These are phyloP conservation scores for Ophiostoma fasciatum DNA, from an alignment of 2,329 filamentous ascomycete genomes.

Conservation along the genomic window DNA sequence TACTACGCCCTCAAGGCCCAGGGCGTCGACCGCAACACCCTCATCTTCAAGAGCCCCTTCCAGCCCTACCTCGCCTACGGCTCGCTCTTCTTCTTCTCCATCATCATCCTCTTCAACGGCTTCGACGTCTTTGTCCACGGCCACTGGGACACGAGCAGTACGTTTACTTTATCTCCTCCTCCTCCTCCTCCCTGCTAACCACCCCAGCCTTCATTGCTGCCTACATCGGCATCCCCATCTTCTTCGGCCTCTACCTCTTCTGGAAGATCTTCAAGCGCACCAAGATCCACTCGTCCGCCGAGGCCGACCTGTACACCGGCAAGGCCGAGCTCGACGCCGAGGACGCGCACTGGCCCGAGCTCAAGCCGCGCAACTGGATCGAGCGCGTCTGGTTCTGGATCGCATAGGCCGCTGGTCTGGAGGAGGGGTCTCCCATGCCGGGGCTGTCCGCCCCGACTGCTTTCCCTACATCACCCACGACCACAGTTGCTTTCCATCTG, in stretches of 20 bases:
- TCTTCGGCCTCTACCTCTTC: conserved; percentile 42
- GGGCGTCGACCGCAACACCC: conserved; percentile 45
- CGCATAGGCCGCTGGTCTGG: too few relatives aligned
- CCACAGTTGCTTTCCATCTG: too few relatives aligned
- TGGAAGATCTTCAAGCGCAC: conserved; percentile 41
- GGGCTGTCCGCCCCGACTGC: too few relatives aligned
- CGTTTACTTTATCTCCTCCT: not conserved
- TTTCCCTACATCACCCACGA: too few relatives aligned
- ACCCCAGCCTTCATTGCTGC: conserved; percentile 55
- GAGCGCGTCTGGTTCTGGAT: conserved; percentile 39
- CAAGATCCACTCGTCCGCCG: conserved; percentile 19
- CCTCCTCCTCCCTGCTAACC: conserved; percentile 43
- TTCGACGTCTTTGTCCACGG: conserved; percentile 57
- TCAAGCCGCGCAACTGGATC: conserved; percentile 33
- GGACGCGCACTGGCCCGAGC: conserved; percentile 24
- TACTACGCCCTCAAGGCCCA: conserved; percentile 49
- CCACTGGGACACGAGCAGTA: conserved; percentile 14
- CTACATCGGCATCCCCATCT: conserved; percentile 49
- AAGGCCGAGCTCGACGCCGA: conserved; percentile 42
- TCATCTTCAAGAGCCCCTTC: conserved; percentile 49
- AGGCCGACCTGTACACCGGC: conserved; percentile 42
- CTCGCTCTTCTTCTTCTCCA: conserved; percentile 46
- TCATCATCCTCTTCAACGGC: conserved; percentile 58
- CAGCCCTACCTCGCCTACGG: conserved; percentile 58
- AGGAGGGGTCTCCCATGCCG: too few relatives aligned